Base-by-base conservation (phyloP, 192 early-diverging fungal species). In the Polychytrium aggregatum region DNA sequence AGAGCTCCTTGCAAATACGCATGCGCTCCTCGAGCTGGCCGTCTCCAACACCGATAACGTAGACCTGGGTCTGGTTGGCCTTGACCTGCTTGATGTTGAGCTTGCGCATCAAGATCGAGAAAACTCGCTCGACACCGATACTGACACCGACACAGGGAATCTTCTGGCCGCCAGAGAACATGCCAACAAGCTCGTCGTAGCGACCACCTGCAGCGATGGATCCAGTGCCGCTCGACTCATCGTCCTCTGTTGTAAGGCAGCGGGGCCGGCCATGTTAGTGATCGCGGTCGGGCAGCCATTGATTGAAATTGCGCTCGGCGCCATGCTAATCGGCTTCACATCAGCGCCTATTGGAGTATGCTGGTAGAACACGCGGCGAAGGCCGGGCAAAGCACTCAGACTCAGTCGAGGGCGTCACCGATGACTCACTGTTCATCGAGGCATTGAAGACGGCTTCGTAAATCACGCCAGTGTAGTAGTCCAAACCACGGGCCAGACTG, bases 391-490 rank as follows among this genome's bases (percentile, higher is more conserved):
- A n/a, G n/a, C n/a, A n/a, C n/a, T n/a, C n/a, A n/a, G n/a, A n/a
- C n/a, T n/a, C n/a, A n/a, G n/a, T n/a, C n/a, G n/a, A n/a, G n/a
- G n/a, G n/a, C n/a, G n/a, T n/a, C n/a, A n/a, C n/a, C n/a, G n/a
- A n/a, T n/a, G n/a, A 49, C 56, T 42, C 29, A 57, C 56, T 51
- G 18, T 51, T 47, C 44, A 59, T 44, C 18, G 55, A 52, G 2
- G 36, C 51, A 16, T 39, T 50, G 6, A 76, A 57, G 26, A 98
- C 86, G 7, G 90, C 95, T 62, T 98, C 95, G 63, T 96, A 98
- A 58, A 98, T 98, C 41, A 97, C 81, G 24, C 95, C 95, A 33
- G 95, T 98, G 70, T 98, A 98, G 64, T 98, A 98, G 60, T 98
- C 95, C 35, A 98, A 60, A 25, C 95, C 95, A 35, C 95, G 81